Evolutionary conservation across 768 basidiomycete genomes (phyloP).

Genomic region (Naganishia kalamii): DNA sequence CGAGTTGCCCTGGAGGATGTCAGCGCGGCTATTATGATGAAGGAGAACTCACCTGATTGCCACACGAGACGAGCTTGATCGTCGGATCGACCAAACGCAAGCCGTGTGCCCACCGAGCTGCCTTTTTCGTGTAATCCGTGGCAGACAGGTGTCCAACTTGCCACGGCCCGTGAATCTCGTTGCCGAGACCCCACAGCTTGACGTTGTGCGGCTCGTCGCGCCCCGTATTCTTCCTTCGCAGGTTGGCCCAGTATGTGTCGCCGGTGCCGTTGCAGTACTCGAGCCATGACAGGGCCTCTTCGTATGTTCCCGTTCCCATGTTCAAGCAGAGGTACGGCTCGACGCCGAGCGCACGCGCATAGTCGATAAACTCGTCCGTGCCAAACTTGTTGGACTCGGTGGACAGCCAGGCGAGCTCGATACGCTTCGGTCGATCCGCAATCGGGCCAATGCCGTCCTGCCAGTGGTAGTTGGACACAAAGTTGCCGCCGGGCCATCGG

Average conservation of each 20-base stretch:
- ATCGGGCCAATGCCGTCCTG: conserved; percentile 58
- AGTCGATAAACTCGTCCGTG: conserved; percentile 56
- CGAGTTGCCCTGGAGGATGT: conserved; percentile 28
- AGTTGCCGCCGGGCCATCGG: conserved; percentile 58
- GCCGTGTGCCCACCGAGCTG: conserved; percentile 60
- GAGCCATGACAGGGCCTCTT: conserved; percentile 57
- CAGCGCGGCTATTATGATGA: not conserved
- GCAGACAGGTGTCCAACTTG: conserved; percentile 58
- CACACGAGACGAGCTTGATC: conserved; percentile 57
- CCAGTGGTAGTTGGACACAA: conserved; percentile 57
- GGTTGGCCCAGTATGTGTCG: conserved; percentile 54
- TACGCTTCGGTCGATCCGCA: conserved; percentile 53
- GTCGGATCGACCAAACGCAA: conserved; percentile 56
- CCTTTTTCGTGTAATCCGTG: conserved; percentile 55
- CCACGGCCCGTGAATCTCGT: conserved; percentile 51
- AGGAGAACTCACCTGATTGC: conserved; percentile 38
- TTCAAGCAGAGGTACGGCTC: conserved; percentile 56
- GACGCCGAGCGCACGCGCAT: conserved; percentile 53
- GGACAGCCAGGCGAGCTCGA: conserved; percentile 59
- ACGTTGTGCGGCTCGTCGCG: conserved; percentile 56
- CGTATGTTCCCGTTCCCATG: conserved; percentile 59
- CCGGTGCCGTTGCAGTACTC: conserved; percentile 59
- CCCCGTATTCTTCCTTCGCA: conserved; percentile 56
- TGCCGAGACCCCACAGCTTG: conserved; percentile 51
- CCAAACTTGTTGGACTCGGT: conserved; percentile 62